phyloP scores from a whole-genome alignment of 2,329 filamentous ascomycete genomes.

The Ceratocystis colombiana region DNA sequence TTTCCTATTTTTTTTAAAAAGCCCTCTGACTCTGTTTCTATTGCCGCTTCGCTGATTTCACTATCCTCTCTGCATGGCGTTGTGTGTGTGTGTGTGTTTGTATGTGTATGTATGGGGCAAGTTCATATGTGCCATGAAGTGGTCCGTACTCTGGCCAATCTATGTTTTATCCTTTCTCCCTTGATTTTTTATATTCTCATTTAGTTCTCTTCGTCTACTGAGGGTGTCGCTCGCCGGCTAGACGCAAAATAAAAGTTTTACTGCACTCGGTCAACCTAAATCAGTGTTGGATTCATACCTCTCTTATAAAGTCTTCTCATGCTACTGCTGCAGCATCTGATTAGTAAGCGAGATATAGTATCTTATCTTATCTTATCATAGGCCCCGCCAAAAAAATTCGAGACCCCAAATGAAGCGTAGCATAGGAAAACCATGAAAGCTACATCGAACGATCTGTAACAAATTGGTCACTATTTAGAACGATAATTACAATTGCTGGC shows the following conservation, averaged over 20 bases:
- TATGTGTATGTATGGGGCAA: slow-evolving; percentile 16
- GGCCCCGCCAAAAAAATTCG: slow-evolving; percentile 25
- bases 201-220: neutral
- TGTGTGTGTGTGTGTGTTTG: slow-evolving; percentile 2
- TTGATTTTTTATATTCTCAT: neutral
- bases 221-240: neutral
- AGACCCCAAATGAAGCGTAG: slow-evolving; percentile 12
- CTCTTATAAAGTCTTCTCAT: too few relatives aligned
- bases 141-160: neutral
- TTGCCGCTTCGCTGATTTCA: neutral
- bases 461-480: slow-evolving; percentile 5
- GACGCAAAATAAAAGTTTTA: neutral
- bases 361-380: slow-evolving; percentile 24
- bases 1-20: slow-evolving; percentile 5
- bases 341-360: slow-evolving; percentile 3
- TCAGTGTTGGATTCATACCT: neutral
- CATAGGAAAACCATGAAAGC: neutral
- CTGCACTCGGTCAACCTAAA: neutral
- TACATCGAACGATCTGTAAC: neutral
- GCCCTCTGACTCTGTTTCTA: neutral
- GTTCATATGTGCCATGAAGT: too few relatives aligned
- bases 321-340: neutral
- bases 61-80: slow-evolving; percentile 17
- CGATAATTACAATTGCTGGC: neutral
- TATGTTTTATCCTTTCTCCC: neutral